Conservation (phyloP, 768 basidiomycete species). For the Polyporus arcularius region DNA sequence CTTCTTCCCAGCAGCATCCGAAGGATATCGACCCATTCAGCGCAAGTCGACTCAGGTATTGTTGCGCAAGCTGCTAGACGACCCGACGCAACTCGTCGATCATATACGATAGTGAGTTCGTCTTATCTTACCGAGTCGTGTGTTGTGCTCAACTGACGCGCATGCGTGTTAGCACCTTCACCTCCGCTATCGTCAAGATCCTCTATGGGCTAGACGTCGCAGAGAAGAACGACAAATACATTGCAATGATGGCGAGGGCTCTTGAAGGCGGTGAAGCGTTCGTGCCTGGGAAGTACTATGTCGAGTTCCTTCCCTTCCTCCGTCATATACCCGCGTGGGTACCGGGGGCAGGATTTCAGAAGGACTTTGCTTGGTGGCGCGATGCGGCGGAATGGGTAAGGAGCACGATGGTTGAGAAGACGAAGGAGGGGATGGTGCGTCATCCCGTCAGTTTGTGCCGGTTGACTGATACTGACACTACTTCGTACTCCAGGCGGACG, state of each 20-base stretch:
- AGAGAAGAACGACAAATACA: conserved; percentile 9
- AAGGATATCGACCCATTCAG: conserved; percentile 5
- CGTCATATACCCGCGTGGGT: conserved; percentile 4
- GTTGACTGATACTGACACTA: not conserved
- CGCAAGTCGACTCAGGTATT: conserved; percentile 3
- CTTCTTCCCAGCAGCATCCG: conserved; percentile 1
- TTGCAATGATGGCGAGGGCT: conserved; percentile 14
- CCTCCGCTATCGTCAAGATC: not conserved
- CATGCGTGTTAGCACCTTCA: not conserved
- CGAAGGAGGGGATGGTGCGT: not conserved
- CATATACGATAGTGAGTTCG: conserved; percentile 10
- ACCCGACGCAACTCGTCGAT: not conserved
- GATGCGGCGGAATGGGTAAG: not conserved
- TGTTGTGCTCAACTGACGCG: not conserved
- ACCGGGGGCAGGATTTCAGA: conserved; percentile 6
- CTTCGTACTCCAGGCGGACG: not conserved
- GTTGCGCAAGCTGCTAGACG: conserved; percentile 8
- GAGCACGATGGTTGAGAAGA: not conserved
- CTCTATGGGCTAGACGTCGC: conserved; percentile 3
- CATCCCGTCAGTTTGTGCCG: not conserved
- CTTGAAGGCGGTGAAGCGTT: not conserved
- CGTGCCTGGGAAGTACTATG: not conserved
- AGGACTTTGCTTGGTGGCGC: not conserved
- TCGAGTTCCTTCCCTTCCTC: conserved; percentile 2
- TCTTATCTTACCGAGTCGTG: too few relatives aligned